Evolutionary conservation across 2,329 filamentous ascomycete genomes (phyloP).

Genomic region (Fusarium circinatum): DNA sequence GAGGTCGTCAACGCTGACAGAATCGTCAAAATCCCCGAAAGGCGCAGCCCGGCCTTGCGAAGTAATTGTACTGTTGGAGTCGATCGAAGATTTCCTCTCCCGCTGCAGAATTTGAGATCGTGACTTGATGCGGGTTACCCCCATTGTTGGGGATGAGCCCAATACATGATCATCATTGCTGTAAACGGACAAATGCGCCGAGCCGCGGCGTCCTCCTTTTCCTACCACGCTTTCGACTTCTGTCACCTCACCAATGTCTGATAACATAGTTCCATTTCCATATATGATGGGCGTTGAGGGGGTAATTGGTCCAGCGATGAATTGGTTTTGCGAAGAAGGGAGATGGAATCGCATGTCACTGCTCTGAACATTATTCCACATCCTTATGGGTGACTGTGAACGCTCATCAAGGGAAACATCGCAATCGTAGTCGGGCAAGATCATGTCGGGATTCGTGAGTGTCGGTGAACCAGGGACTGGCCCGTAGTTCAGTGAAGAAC

Average conservation of each 20-base stretch:
- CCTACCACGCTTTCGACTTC: constrained; percentile 64
- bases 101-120: constrained; percentile 56
- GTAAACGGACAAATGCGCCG: constrained; percentile 49
- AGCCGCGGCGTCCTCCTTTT: constrained; percentile 52
- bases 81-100: constrained; percentile 65
- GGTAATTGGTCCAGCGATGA: constrained; percentile 57
- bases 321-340: constrained; percentile 50
- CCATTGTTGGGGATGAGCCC: constrained; percentile 59
- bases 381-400: constrained; percentile 61
- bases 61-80: constrained; percentile 70
- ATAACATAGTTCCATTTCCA: constrained; percentile 75
- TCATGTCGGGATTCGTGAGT: constrained; percentile 94
- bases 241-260: constrained; percentile 70
- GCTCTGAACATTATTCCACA: constrained; percentile 62
- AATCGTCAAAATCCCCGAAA: constrained; percentile 71
- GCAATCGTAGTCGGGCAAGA: constrained; percentile 79
- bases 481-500: constrained; percentile 52
- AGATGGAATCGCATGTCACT: constrained; percentile 55
- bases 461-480: constrained; percentile 79
- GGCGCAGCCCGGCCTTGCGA: constrained; percentile 59
- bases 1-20: constrained; percentile 70
- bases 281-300: constrained; percentile 74
- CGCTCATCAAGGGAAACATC: constrained; percentile 63
- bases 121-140: constrained; percentile 56
- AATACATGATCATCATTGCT: constrained; percentile 51